phyloP scores from a whole-genome alignment of 1,284 basidiomycete species.

The Nidula niveotomentosa region DNA sequence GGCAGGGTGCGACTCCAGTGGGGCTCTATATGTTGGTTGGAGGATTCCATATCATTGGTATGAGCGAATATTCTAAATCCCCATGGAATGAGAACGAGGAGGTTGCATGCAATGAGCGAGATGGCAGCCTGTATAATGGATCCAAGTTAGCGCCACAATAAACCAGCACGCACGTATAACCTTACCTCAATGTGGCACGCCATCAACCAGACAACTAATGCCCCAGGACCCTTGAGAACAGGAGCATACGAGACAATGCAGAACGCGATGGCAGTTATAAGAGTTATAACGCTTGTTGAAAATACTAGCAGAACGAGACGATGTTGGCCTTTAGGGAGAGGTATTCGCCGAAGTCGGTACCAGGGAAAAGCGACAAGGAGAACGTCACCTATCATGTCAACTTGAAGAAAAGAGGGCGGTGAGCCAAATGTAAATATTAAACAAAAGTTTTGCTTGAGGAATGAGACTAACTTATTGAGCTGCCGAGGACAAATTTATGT shows the following conservation, averaged over 20 bases:
- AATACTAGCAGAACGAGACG: background rate
- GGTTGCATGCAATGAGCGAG: background rate
- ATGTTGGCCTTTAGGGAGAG: background rate
- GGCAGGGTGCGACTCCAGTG: background rate
- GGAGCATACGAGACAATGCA: background rate
- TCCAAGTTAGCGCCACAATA: background rate
- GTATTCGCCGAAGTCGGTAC: background rate
- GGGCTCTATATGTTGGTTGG: background rate
- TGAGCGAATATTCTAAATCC: background rate
- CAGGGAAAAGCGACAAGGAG: background rate
- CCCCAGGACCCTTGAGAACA: background rate
- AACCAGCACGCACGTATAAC: background rate
- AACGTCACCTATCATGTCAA: background rate
- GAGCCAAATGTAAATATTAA: background rate
- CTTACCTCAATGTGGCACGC: background rate
- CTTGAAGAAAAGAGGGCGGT: background rate
- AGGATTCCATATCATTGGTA: background rate
- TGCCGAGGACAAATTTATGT: background rate
- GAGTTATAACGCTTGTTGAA: background rate
- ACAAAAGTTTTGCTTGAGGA: background rate
- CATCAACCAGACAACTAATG: background rate
- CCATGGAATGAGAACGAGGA: background rate
- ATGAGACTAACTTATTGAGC: background rate
- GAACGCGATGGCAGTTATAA: background rate
- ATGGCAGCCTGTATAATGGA: background rate